Percentiles rank a stretch among this genome's conserved stretches.
phyloP scores from a whole-genome alignment of 257 asterid genomes.

The Coffea eugenioides region DNA sequence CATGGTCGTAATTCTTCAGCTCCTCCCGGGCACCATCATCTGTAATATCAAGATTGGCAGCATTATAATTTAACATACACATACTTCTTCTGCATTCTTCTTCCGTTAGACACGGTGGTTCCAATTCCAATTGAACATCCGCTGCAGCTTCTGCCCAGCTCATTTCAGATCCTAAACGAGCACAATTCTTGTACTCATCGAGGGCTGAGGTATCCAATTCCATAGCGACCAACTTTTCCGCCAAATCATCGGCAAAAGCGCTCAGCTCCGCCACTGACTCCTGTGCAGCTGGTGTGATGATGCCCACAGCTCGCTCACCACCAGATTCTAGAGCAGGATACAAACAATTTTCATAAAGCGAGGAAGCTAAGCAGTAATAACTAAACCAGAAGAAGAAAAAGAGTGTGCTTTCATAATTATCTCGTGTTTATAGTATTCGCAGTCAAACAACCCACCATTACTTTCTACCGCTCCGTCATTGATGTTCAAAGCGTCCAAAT shows the following conservation, averaged over 20 bases:
- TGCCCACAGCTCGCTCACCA: background rate
- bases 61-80: too few relatives aligned
- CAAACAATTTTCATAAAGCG: background rate
- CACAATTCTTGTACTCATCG: background rate
- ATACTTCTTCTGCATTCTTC: background rate
- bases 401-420: background rate
- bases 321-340: background rate
- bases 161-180: background rate
- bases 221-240: background rate
- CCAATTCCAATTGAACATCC: background rate
- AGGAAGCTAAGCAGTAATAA: background rate
- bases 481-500: background rate
- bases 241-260: background rate
- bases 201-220: constrained; percentile 1
- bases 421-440: background rate
- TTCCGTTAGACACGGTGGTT: background rate
- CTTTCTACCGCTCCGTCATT: background rate
- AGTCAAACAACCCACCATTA: background rate
- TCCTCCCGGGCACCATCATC: background rate
- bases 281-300: constrained; percentile 1
- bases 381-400: background rate
- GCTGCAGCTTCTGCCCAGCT: background rate
- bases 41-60: background rate
- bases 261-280: background rate
- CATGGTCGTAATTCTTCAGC: background rate